Evolutionary conservation across 129 eudicot species (phyloP).

Genomic region (Artemisia annua): DNA sequence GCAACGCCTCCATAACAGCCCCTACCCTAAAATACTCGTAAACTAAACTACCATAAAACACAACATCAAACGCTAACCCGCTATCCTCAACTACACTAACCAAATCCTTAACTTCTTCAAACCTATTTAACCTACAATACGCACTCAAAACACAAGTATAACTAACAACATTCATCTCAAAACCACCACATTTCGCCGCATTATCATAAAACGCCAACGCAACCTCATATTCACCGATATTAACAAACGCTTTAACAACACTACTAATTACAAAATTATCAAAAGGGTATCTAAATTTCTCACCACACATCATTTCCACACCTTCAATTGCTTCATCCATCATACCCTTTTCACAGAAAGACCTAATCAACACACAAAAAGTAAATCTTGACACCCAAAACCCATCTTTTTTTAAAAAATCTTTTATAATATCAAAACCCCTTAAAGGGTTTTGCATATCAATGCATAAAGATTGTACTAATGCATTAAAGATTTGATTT

Average conservation of each 20-base stretch:
- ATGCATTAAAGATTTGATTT: slow-evolving; percentile 45
- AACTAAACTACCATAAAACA: slow-evolving; percentile 64
- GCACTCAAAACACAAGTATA: slow-evolving; percentile 67
- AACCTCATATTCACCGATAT: slow-evolving; percentile 62
- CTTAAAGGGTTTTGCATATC: slow-evolving; percentile 54
- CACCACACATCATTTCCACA: slow-evolving; percentile 54
- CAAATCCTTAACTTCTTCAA: slow-evolving; percentile 41
- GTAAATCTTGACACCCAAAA: slow-evolving; percentile 56
- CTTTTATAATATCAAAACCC: slow-evolving; percentile 50
- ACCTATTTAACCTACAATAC: slow-evolving; percentile 50
- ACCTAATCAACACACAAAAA: slow-evolving; percentile 46
- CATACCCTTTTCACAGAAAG: slow-evolving; percentile 50
- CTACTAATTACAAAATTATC: slow-evolving; percentile 69
- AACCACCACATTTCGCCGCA: slow-evolving; percentile 43
- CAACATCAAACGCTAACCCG: slow-evolving; percentile 55
- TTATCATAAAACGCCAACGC: slow-evolving; percentile 67
- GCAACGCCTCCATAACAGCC: slow-evolving; percentile 40
- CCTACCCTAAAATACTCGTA: slow-evolving; percentile 59
- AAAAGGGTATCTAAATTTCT: slow-evolving; percentile 57
- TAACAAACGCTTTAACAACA: slow-evolving; percentile 67
- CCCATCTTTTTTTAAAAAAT: slow-evolving; percentile 40
- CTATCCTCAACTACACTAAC: slow-evolving; percentile 46
- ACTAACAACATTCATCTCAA: slow-evolving; percentile 49
- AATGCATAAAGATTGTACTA: slow-evolving; percentile 48
- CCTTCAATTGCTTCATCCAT: slow-evolving; percentile 67